Base-by-base conservation (phyloP, 2,329 filamentous ascomycete species). In the Pyricularia sp. region DNA sequence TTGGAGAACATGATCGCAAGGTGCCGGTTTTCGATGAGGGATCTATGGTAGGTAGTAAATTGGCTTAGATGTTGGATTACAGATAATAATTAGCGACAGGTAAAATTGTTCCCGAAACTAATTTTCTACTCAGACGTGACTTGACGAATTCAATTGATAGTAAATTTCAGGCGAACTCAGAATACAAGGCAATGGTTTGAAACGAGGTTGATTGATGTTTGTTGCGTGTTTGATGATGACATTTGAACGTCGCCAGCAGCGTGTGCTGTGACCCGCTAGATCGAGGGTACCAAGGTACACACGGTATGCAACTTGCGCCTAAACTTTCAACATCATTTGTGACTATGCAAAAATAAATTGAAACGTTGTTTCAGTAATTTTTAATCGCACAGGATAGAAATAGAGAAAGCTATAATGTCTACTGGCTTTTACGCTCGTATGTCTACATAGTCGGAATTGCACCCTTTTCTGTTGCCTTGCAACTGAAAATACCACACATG, bases 1-100 rank as follows among this genome's bases (percentile, higher is more conserved):
- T 36, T 20, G 33, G 36, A 66, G 26, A 66, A n/a, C 36, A 66
- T 66, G n/a, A 20, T 66, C 58, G 58, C 58, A 61, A 61, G 23
- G 58, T 61, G 58, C 58, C 58, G 58, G 11, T 28, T 59, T 25
- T 61, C 23, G 23, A 61, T 55, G 42, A 14, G 11, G 42, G 42
- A 2, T n/a, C 20, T 55, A n/a, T 3, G 6, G 42, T 9, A n/a
- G 12, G 33, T 14, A 55, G 31, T 11, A 11, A 33, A 55, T 55
- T 55, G 9, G 61, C 12, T 31, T 14, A 25, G 25, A 26, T 2
- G 61, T 10, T 9, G 61, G 42, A n/a, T 20, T 7, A 55, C 42
- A 55, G 20, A 9, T 0, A 61, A 25, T 3, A 61, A 61, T 61
- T 26, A 61, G 17, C 20, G 42, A 20, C 20, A n/a, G 42, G 42